Percentiles rank a stretch among this genome's conserved stretches.
phyloP scores from a whole-genome alignment of 2,329 filamentous ascomycete species.

The Cadophora malorum region DNA sequence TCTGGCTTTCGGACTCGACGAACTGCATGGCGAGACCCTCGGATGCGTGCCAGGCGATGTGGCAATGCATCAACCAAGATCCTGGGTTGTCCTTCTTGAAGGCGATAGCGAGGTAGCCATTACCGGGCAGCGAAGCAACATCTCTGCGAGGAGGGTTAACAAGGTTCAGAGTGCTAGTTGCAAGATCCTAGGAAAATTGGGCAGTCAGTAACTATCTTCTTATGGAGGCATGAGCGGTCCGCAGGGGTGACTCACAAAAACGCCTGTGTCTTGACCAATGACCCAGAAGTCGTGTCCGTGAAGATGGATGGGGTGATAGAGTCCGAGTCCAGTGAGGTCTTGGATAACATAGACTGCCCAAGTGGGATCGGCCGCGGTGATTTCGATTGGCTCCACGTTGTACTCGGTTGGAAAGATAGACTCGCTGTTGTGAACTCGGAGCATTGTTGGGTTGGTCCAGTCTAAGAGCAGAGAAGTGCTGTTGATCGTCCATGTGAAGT shows the following conservation, averaged over 20 bases:
- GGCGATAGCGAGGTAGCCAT: constrained; percentile 43
- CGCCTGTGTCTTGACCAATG: constrained; percentile 53
- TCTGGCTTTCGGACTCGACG: constrained; percentile 47
- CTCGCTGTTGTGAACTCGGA: constrained; percentile 44
- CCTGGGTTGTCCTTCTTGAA: constrained; percentile 46
- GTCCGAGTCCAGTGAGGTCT: constrained; percentile 35
- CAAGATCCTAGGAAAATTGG: constrained; percentile 22
- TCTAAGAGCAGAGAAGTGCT: constrained; percentile 54
- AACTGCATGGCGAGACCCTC: constrained; percentile 60
- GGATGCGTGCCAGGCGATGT: constrained; percentile 59
- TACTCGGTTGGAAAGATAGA: constrained; percentile 41
- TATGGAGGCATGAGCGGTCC: not conserved
- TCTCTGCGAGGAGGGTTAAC: constrained; percentile 60
- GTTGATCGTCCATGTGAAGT: constrained; percentile 58
- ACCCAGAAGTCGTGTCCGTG: constrained; percentile 60
- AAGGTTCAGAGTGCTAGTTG: constrained; percentile 42
- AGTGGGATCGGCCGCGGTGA: constrained; percentile 31
- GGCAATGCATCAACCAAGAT: constrained; percentile 46
- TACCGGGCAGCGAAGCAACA: constrained; percentile 53
- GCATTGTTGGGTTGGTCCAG: constrained; percentile 54
- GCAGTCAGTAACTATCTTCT: not conserved
- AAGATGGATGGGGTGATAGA: constrained; percentile 51
- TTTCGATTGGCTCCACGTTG: constrained; percentile 30
- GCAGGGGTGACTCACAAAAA: constrained; percentile 25
- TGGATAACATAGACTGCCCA: constrained; percentile 43